Evolutionary conservation across 1,284 basidiomycete genomes (phyloP), one percentile per base, ranked within the genome.

Genomic region (Porogramme epimiltina): DNA sequence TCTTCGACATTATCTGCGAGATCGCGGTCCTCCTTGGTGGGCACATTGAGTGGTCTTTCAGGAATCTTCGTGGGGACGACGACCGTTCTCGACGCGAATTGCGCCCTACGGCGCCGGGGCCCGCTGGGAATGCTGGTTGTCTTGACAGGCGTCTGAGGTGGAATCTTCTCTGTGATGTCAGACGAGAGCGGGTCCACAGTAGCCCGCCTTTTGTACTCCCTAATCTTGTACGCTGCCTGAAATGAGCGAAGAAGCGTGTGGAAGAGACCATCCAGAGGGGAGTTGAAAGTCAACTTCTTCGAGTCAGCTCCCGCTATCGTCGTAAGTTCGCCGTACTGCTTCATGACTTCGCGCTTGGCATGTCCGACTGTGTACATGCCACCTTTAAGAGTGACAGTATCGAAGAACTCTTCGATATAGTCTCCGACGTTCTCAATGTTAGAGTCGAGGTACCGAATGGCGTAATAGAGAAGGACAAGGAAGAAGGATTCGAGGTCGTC

Each of bases 351-450:
- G 15, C 16, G 6, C 28, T 47, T 47, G 10, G 28, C 15, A 11
- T 18, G 19, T 2, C 46, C 39, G 19, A 37, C 26, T 8, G n/a
- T 19, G 22, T 23, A 33, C 4, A 19, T 25, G 1, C 3, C 20
- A 3, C 20, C 11, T n/a, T 23, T 16, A 15, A 13, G 5, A 15
- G 38, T n/a, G 22, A 15, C 28, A 3, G 18, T 40, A 13, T 49
- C 40, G 47, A 49, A 49, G 41, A 42, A 49, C 15, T 49, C 18
- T 3, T 19, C 13, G 5, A 49, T 0, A 33, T 41, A 49, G 23
- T 19, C 2, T 3, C 40, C 47, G 1, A 49, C 40, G 4, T 9
- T 0, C 1, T 2, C 8, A 24, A 49, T n/a, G 19, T 42, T 49
- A 15, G 41, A 28, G 0, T 40, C 40, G 23, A 49, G 47, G 24